Conservation (phyloP, 1,284 basidiomycete species). For the Marasmius tenuissimus region DNA sequence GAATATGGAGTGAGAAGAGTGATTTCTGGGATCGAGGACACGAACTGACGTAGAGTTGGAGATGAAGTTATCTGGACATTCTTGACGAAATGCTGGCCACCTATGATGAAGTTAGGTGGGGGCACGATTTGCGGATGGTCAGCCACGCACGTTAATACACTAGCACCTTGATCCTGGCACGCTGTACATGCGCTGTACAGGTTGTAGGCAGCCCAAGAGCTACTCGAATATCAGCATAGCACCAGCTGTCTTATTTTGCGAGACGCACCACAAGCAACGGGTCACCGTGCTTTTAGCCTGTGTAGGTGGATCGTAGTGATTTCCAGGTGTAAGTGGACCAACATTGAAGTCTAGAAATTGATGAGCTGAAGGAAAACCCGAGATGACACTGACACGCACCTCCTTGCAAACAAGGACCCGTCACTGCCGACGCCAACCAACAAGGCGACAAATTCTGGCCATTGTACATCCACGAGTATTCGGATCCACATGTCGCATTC, state of each 20-base stretch:
- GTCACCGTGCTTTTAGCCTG: background rate
- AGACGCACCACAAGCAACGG: slow-evolving; percentile 4
- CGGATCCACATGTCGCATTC: background rate
- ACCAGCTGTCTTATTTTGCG: background rate
- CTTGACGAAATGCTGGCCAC: background rate
- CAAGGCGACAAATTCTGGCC: background rate
- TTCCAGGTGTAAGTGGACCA: background rate
- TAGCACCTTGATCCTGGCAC: slow-evolving; percentile 3
- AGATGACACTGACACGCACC: background rate
- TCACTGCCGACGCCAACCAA: background rate
- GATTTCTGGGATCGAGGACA: background rate
- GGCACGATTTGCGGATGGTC: background rate
- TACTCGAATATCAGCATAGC: background rate
- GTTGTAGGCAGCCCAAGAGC: slow-evolving; percentile 11
- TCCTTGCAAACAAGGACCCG: background rate
- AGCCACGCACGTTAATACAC: background rate
- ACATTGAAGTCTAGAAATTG: slow-evolving; percentile 4
- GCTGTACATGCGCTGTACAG: slow-evolving; percentile 10
- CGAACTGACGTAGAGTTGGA: slow-evolving; percentile 7
- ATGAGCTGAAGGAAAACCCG: background rate
- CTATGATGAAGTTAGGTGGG: background rate
- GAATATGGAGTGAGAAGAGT: background rate
- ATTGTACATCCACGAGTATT: background rate
- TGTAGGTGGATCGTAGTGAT: slow-evolving; percentile 4
- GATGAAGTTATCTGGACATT: slow-evolving; percentile 1